These are phyloP conservation scores for Pyrenophora seminiperda DNA, from an alignment of 2,329 filamentous ascomycete genomes.

Conservation along the genomic window DNA sequence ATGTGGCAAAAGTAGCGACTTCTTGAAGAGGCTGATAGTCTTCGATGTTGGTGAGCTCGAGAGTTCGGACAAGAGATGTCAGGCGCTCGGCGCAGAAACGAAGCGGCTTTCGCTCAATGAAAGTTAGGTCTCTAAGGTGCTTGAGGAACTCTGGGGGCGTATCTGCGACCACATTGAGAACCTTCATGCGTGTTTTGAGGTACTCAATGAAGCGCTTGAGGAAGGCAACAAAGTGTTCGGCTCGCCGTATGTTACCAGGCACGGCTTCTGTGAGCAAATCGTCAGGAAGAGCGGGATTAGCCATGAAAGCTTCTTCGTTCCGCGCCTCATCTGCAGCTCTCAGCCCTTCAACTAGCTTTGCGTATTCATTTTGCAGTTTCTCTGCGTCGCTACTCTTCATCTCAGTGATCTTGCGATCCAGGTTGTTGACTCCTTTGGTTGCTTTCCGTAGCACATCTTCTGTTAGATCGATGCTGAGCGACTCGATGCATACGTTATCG, in stretches of 20 bases:
- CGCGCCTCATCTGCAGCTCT: slow-evolving; percentile 86
- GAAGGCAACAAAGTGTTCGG: slow-evolving; percentile 95
- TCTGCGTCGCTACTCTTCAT: slow-evolving; percentile 96
- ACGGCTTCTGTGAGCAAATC: slow-evolving; percentile 95
- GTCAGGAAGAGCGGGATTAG: slow-evolving; percentile 90
- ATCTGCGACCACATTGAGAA: slow-evolving; percentile 94
- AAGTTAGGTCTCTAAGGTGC: slow-evolving; percentile 93
- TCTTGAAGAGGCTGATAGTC: slow-evolving; percentile 97
- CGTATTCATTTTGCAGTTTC: slow-evolving; percentile 92
- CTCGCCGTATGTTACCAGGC: slow-evolving; percentile 92
- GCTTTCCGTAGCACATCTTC: slow-evolving; percentile 93
- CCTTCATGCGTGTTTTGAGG: slow-evolving; percentile 97
- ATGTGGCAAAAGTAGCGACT: slow-evolving; percentile 94
- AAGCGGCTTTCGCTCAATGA: slow-evolving; percentile 94
- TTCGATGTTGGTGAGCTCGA: slow-evolving; percentile 96
- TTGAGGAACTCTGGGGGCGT: slow-evolving; percentile 92
- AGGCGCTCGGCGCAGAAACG: slow-evolving; percentile 93
- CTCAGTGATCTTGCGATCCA: slow-evolving; percentile 87
- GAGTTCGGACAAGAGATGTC: slow-evolving; percentile 89
- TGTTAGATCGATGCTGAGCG: slow-evolving; percentile 93
- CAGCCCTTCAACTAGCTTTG: slow-evolving; percentile 91
- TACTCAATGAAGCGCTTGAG: slow-evolving; percentile 98
- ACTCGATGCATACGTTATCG: slow-evolving; percentile 98
- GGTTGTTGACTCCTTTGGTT: slow-evolving; percentile 84
- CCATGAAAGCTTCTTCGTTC: slow-evolving; percentile 95